These are phyloP conservation scores for Ogataea trehalophila DNA, from an alignment of 805 yeast genomes.

Conservation along the genomic window DNA sequence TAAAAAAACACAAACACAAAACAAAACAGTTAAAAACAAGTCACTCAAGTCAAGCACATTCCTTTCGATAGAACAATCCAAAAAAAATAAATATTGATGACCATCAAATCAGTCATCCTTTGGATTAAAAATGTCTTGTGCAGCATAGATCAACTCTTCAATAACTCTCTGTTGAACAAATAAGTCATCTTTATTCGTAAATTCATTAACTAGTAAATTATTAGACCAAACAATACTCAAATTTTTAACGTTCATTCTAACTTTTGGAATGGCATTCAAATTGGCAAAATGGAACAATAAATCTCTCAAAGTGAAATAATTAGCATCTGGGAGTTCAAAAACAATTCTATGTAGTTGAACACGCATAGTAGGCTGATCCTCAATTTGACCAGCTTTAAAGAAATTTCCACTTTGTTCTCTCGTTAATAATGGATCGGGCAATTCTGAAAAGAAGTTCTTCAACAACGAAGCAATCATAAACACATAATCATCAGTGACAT, in stretches of 20 bases:
- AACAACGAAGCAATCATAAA: constrained; percentile 83
- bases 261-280: constrained; percentile 40
- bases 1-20: neutral
- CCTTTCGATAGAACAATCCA: neutral
- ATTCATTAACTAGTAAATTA: constrained; percentile 64
- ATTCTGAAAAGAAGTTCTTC: constrained; percentile 74
- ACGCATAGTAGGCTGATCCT: constrained; percentile 49
- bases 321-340: constrained; percentile 89
- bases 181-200: constrained; percentile 49
- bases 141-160: constrained; percentile 79
- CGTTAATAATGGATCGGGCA: constrained; percentile 86
- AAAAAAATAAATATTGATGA: no score
- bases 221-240: constrained; percentile 96
- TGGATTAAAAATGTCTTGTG: constrained; percentile 64
- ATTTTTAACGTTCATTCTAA: constrained; percentile 79
- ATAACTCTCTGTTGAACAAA: constrained; percentile 53
- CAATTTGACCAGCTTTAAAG: constrained; percentile 65
- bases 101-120: constrained; percentile 10
- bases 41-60: neutral
- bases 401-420: constrained; percentile 55
- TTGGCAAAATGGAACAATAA: constrained; percentile 69
- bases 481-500: constrained; percentile 72
- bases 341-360: constrained; percentile 84
- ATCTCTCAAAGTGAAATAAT: constrained; percentile 85
- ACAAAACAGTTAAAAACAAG: neutral